Evolutionary conservation across 2,329 filamentous ascomycete species (phyloP), one percentile per base, ranked within the genome.

Genomic region (Lachnellula hyalina): DNA sequence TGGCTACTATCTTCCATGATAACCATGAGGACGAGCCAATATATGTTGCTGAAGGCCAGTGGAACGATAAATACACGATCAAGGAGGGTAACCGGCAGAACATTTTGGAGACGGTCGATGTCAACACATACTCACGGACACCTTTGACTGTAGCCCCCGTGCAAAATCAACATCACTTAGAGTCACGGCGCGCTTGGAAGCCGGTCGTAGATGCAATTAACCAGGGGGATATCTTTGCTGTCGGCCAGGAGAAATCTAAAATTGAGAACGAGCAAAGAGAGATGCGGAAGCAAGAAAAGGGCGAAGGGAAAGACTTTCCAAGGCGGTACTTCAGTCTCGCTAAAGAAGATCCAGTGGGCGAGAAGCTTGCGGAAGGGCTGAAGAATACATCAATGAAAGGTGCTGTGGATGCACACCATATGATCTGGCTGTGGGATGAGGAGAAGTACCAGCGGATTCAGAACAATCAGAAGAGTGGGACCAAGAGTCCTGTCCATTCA

Each of bases 211-310:
- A 82, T 15, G 91, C 85, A 45, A 94, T 97, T 63, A 78, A 83
- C 55, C 83, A 81, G 64, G 87, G 89, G 55, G 90, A 96, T 71
- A 88, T 96, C 78, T 89, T 96, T 61, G 76, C 80, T 3, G 89
- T 91, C 0, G 84, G 84, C 2, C 68, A 75, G 19, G 89, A 95
- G 69, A 97, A 97, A 77, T 81, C 82, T 56, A 89, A 90, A 71
- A 95, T 97, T 61, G 93, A 97, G 72, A 89, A 90, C 63, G 85
- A 87, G 35, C 93, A 97, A 76, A 84, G 91, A 17, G 89, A 81
- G 70, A 78, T 83, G 75, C 83, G 92, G 58, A 84, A 82, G 70
- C 77, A 81, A 64, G 92, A 96, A 71, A 84, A 83, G 65, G 77
- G 79, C 6, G 87, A 90, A 63, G 85, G 85, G 25, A 80, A 79